Evolutionary conservation across 2,329 filamentous ascomycete species (phyloP).

Genomic region (Aspergillus bombycis): DNA sequence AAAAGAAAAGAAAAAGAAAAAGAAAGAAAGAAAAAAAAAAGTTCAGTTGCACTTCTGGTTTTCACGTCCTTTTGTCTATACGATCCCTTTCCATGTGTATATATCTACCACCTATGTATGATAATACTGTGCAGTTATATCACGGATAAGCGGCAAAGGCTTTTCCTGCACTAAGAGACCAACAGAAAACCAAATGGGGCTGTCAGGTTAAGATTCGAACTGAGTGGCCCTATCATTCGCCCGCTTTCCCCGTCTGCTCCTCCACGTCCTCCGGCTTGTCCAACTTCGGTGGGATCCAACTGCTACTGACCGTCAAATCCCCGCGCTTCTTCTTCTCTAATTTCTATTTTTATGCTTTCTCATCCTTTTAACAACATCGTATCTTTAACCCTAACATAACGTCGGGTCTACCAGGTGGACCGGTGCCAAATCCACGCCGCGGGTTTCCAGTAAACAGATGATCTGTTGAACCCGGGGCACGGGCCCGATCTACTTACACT

Average conservation of each 20-base stretch:
- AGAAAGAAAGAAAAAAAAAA: background rate
- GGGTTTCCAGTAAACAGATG: background rate
- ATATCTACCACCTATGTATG: background rate
- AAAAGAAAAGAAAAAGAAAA: background rate
- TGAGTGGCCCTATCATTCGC: conserved; percentile 3
- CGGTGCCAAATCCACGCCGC: background rate
- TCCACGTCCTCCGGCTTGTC: conserved; percentile 1
- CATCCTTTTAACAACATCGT: background rate
- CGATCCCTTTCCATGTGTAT: background rate
- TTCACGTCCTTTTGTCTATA: background rate
- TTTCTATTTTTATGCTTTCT: background rate
- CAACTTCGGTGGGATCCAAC: background rate
- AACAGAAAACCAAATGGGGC: conserved; percentile 4
- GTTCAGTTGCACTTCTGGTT: background rate
- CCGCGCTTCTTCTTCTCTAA: background rate
- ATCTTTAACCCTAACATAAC: background rate
- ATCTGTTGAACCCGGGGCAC: background rate
- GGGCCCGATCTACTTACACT: background rate
- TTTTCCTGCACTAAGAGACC: background rate
- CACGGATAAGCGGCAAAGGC: background rate
- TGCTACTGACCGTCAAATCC: background rate
- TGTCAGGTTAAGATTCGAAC: background rate
- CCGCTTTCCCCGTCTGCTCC: background rate
- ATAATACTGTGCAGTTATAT: background rate
- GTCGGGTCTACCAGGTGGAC: background rate